Base-by-base conservation (phyloP, 345 rosid species). In the Capsella bursapastoris region DNA sequence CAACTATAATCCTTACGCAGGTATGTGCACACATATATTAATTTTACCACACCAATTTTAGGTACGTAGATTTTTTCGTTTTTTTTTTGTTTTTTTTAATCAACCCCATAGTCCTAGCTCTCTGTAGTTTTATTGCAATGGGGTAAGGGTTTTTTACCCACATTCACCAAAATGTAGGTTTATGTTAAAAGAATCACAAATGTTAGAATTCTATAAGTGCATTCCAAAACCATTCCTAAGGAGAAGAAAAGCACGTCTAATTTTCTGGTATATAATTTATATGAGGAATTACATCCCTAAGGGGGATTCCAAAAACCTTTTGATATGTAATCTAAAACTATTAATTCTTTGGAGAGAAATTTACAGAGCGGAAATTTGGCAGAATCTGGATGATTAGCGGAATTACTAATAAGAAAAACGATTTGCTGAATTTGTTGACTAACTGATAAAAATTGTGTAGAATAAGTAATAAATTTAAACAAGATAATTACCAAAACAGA, bases 1-100 rank as follows among this genome's bases (percentile, higher is more conserved):
- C 69, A 79, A 62, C 83, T 80, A 57, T 74, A 86, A 83, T 62
- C 88, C 81, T 51, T 80, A 60, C 73, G 78, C 85, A 81, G 92
- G 97, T 57, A 56, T 53, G 25, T 50, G 29, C 6, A 4, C 13
- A 84, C 75, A 25, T 4, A 47, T n/a, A 15, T 65, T 27, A 29
- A 47, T 5, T 31, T 3, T 50, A 50, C 7, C 63, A 34, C 37
- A 15, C 43, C 12, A 15, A 32, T 35, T 35, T n/a, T 34, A 57
- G 25, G 15, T 55, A 55, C 40, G 16, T 56, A 31, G 22, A 56
- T 31, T 9, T 3, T 27, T 52, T 52, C 15, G 8, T 52, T 52
- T 27, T 32, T 32, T 7, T 32, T 32, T 15, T 18, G 22, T 53
- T 53, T 12, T 0, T 53, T 53, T 28, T 28, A 53, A 4, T 53